Conservation (phyloP, 306 rosid genomes). For the Quercus alba region DNA sequence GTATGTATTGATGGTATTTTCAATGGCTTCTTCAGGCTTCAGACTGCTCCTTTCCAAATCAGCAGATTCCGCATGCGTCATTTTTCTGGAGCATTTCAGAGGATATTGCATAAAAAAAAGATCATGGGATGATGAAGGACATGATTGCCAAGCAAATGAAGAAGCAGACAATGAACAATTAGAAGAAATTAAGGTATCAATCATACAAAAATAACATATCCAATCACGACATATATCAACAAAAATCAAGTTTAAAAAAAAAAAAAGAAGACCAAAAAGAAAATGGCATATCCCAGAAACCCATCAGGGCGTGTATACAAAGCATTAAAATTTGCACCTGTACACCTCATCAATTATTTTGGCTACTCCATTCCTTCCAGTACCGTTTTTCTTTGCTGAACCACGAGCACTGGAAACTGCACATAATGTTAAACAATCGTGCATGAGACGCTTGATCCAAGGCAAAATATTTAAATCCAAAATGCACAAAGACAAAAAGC, state of each 20-base stretch:
- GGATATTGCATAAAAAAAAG: background rate
- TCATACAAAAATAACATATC: background rate
- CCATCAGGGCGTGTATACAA: background rate
- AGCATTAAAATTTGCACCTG: background rate
- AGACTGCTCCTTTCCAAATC: background rate
- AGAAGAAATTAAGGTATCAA: background rate
- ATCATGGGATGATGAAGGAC: background rate
- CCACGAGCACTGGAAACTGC: background rate
- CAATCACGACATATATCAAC: background rate
- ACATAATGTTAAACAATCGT: background rate
- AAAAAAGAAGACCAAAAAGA: background rate
- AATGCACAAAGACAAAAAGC: background rate
- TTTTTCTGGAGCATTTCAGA: conserved; percentile 1
- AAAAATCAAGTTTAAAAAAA: background rate
- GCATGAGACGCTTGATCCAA: background rate
- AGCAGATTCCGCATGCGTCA: background rate
- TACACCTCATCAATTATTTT: background rate
- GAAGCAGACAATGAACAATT: background rate
- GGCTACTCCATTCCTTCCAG: background rate
- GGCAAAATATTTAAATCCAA: background rate
- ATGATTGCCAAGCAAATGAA: background rate
- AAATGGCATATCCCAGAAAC: background rate
- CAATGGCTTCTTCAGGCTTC: background rate
- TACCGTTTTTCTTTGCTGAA: background rate
- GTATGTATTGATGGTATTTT: background rate